Evolutionary conservation across 352 stramenopile genomes (phyloP).

Genomic region (Peronosclerospora sorghi): DNA sequence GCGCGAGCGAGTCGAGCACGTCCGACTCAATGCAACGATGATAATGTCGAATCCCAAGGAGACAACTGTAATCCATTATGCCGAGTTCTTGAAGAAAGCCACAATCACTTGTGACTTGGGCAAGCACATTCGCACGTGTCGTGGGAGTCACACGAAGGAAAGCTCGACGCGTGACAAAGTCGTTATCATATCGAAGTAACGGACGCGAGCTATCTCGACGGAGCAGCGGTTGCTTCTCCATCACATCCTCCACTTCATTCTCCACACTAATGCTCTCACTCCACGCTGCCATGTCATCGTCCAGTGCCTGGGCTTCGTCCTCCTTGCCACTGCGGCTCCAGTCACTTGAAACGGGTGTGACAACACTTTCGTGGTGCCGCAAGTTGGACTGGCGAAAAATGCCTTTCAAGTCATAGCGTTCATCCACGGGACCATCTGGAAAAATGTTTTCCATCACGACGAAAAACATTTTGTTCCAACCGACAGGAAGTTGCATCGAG

Average conservation of each 20-base stretch:
- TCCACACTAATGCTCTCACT: constrained; percentile 20
- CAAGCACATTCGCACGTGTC: constrained; percentile 59
- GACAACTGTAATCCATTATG: constrained; percentile 84
- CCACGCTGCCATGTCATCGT: constrained; percentile 18
- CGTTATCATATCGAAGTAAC: constrained; percentile 61
- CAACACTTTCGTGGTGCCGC: constrained; percentile 24
- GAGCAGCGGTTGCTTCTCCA: constrained; percentile 46
- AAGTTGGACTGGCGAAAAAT: constrained; percentile 67
- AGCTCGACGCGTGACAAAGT: constrained; percentile 61
- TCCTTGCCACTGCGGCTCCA: constrained; percentile 24
- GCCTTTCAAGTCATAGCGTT: constrained; percentile 78
- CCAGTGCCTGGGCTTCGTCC: constrained; percentile 12
- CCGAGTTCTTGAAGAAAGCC: constrained; percentile 77
- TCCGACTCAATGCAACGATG: constrained; percentile 30
- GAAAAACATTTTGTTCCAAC: constrained; percentile 88
- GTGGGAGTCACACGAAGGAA: constrained; percentile 60
- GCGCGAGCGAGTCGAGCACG: constrained; percentile 39
- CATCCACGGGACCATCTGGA: constrained; percentile 55
- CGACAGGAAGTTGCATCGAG: constrained; percentile 82
- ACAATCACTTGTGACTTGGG: constrained; percentile 75
- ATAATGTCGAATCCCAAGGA: constrained; percentile 66
- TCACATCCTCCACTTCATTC: constrained; percentile 24
- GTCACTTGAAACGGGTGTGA: constrained; percentile 30
- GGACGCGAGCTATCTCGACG: constrained; percentile 43
- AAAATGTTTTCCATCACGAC: constrained; percentile 86